Conservation (phyloP, 2,329 filamentous ascomycete genomes). For the Aspergillus tanneri region DNA sequence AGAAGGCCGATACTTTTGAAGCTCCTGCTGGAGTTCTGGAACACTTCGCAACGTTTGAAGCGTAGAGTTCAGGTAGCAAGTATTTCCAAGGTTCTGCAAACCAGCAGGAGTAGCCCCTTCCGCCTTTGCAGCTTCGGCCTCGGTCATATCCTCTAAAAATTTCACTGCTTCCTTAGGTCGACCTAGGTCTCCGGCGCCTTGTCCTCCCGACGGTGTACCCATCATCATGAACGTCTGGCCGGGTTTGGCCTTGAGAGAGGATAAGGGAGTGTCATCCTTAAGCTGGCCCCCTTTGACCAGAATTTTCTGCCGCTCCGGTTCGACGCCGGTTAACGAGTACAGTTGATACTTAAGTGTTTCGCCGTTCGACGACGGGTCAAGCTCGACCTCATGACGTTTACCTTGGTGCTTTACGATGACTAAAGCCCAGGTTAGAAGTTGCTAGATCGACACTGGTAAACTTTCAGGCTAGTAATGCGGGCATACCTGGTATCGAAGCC, state of each 20-base stretch:
- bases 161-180: constrained; percentile 76
- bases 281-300: constrained; percentile 90
- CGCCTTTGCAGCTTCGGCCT: constrained; percentile 80
- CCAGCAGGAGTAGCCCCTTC: constrained; percentile 85
- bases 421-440: constrained; percentile 41
- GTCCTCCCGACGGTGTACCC: constrained; percentile 75
- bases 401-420: constrained; percentile 93
- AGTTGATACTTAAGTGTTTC: constrained; percentile 95
- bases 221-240: constrained; percentile 94
- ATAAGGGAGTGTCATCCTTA: constrained; percentile 89
- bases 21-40: constrained; percentile 81
- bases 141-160: constrained; percentile 97
- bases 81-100: constrained; percentile 90
- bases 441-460: background rate
- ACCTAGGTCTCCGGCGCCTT: constrained; percentile 59
- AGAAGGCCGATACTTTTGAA: constrained; percentile 61
- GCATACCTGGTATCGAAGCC: constrained; percentile 57
- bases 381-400: constrained; percentile 91
- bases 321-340: constrained; percentile 91
- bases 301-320: constrained; percentile 94
- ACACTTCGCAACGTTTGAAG: constrained; percentile 87
- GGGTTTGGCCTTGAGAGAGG: constrained; percentile 78
- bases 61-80: constrained; percentile 97
- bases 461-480: background rate
- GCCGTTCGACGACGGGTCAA: constrained; percentile 79